phyloP scores from a whole-genome alignment of 108 stramenopile species.

The Skeletonema grethae region DNA sequence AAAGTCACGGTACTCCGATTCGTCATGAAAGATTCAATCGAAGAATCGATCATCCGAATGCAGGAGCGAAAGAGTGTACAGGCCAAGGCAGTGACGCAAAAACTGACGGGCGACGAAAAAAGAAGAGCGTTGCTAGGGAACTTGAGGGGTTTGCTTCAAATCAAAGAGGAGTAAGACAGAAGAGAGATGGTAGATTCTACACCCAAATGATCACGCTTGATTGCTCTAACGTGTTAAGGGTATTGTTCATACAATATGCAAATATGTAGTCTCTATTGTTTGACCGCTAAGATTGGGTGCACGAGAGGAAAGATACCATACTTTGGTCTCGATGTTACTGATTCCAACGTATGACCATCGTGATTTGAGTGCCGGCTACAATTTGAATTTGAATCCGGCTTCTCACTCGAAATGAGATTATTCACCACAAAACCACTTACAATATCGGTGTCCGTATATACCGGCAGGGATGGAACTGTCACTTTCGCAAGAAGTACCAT shows the following conservation, averaged over 20 bases:
- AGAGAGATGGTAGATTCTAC: neutral
- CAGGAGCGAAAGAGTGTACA: slow-evolving; percentile 48
- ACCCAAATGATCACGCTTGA: neutral
- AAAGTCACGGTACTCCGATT: slow-evolving; percentile 47
- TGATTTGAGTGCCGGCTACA: too few relatives aligned
- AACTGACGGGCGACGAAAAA: slow-evolving; percentile 51
- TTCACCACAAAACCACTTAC: too few relatives aligned
- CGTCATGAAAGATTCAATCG: slow-evolving; percentile 54
- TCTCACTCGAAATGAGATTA: too few relatives aligned
- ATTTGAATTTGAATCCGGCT: too few relatives aligned
- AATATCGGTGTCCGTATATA: too few relatives aligned
- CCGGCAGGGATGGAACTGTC: too few relatives aligned
- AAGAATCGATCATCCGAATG: slow-evolving; percentile 50
- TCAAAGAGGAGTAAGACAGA: slow-evolving; percentile 18
- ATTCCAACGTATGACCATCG: too few relatives aligned
- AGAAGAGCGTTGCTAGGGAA: slow-evolving; percentile 48
- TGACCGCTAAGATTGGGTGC: too few relatives aligned
- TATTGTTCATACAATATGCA: neutral
- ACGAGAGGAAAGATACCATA: too few relatives aligned
- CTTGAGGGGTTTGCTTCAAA: slow-evolving; percentile 37
- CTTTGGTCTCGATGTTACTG: too few relatives aligned
- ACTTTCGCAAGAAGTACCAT: too few relatives aligned
- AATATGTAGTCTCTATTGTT: too few relatives aligned
- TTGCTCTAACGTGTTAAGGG: neutral
- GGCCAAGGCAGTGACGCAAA: slow-evolving; percentile 55